These are phyloP conservation scores for Dothiorella sarmentorum DNA, from an alignment of 2,329 filamentous ascomycete genomes.

Conservation along the genomic window DNA sequence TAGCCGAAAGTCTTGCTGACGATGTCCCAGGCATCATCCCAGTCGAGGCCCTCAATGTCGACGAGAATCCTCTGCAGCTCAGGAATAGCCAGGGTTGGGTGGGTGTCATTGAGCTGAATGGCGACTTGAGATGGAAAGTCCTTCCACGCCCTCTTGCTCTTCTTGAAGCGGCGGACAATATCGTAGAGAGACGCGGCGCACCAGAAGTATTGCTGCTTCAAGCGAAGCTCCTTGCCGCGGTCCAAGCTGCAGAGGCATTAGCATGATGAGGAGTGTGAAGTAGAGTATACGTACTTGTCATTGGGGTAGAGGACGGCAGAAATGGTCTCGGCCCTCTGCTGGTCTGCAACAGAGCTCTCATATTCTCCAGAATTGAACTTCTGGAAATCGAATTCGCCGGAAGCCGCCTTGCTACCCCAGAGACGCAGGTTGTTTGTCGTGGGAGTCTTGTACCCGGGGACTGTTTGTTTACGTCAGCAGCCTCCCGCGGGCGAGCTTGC, in stretches of 20 bases:
- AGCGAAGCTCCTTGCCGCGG: conserved; percentile 88
- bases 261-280: neutral
- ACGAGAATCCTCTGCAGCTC: conserved; percentile 91
- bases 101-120: conserved; percentile 97
- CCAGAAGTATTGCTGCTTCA: conserved; percentile 99
- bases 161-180: conserved; percentile 97
- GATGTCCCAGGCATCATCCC: conserved; percentile 86
- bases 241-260: conserved; percentile 55
- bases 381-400: conserved; percentile 97
- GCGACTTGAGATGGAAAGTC: conserved; percentile 94
- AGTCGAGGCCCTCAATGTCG: conserved; percentile 85
- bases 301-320: conserved; percentile 97
- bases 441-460: conserved; percentile 83
- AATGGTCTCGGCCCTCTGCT: conserved; percentile 98
- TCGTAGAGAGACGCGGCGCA: conserved; percentile 94
- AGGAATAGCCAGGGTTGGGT: conserved; percentile 92
- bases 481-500: neutral
- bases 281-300: conserved; percentile 59
- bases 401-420: conserved; percentile 96
- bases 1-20: conserved; percentile 74
- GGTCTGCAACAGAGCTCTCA: conserved; percentile 95
- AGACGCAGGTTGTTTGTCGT: conserved; percentile 95
- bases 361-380: conserved; percentile 99
- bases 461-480: conserved; percentile 41
- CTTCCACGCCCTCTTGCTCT: conserved; percentile 83